Evolutionary conservation across 2,329 filamentous ascomycete species (phyloP), one percentile per base, ranked within the genome.

Genomic region (Talaromyces sp.): DNA sequence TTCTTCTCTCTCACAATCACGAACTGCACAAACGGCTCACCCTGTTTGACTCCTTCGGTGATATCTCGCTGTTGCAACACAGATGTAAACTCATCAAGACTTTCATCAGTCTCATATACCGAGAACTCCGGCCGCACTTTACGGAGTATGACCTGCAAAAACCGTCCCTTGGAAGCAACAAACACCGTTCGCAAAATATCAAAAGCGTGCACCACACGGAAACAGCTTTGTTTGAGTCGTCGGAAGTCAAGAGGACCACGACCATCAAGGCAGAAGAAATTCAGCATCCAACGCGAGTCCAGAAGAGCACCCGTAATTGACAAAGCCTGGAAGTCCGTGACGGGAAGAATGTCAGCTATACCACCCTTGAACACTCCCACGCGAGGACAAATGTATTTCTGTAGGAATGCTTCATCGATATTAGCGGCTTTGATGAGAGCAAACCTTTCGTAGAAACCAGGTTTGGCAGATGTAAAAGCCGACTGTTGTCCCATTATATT

Each of bases 171-270:
- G 58, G 78, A 74, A 57, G 79, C 75, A 13, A 87, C 77, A 61
- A 88, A 89, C 5, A 88, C 81, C 0, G 85, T 88, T 4, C 85
- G 81, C 2, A 89, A 74, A 22, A 88, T 84, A 63, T 88, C 84
- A 66, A 87, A 85, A 7, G 76, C 76, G 2, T 78, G 70, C 1
- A 88, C 81, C 3, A 88, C 79, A 35, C 83, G 69, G 56, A 75
- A 62, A 57, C 73, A 75, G 54, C 72, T 73, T 37, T 73, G 69
- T 25, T 71, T 69, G 1, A 75, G 65, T 33, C 80, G 72, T 22
- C 86, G 75, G 11, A 77, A 76, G 10, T 75, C 69, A 13, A 76
- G 65, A 53, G 86, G 61, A 5, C 71, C 71, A 25, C 64, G 69
- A 0, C 75, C 77, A 22, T 83, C 78, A 56, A 89, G 80, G 69